Conservation (phyloP, 1,139 yeast species). For the Candida anutae region DNA sequence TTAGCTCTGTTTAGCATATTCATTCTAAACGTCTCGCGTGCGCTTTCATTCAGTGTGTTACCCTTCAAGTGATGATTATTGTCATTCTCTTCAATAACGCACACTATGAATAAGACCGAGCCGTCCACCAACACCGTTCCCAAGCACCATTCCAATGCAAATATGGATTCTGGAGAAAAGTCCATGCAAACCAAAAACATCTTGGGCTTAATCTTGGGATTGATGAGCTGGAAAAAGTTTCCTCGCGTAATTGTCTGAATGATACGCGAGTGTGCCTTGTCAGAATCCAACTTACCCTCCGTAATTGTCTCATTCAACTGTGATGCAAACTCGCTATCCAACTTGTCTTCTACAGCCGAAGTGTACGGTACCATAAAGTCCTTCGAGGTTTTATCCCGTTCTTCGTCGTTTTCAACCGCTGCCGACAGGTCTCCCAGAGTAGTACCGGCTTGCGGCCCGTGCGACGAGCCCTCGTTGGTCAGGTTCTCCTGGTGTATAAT, state of each 20-base stretch:
- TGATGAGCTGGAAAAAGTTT: conserved; percentile 48
- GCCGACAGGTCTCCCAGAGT: neutral
- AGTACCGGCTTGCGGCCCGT: conserved; percentile 1
- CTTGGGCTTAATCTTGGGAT: conserved; percentile 49
- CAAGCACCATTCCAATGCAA: conserved; percentile 84
- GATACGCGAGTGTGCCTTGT: conserved; percentile 44
- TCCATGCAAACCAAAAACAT: conserved; percentile 75
- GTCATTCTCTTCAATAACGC: conserved; percentile 68
- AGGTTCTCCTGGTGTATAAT: conserved; percentile 42
- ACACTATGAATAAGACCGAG: conserved; percentile 71
- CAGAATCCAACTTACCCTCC: conserved; percentile 58
- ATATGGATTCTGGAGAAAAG: conserved; percentile 75
- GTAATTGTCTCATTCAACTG: conserved; percentile 50
- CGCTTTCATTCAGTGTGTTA: conserved; percentile 31
- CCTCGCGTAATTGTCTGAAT: conserved; percentile 70
- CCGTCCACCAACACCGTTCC: conserved; percentile 85
- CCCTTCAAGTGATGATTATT: conserved; percentile 38
- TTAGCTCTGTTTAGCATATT: conserved; percentile 58
- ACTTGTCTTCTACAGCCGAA: conserved; percentile 60
- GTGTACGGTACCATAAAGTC: conserved; percentile 58
- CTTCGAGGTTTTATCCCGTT: conserved; percentile 14
- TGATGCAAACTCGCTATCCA: conserved; percentile 59
- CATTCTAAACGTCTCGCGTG: conserved; percentile 43
- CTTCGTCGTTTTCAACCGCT: conserved; percentile 4
- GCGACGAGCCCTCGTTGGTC: conserved; percentile 1